Conservation (phyloP, 1,284 basidiomycete species). For the Rhizoctonia solani region DNA sequence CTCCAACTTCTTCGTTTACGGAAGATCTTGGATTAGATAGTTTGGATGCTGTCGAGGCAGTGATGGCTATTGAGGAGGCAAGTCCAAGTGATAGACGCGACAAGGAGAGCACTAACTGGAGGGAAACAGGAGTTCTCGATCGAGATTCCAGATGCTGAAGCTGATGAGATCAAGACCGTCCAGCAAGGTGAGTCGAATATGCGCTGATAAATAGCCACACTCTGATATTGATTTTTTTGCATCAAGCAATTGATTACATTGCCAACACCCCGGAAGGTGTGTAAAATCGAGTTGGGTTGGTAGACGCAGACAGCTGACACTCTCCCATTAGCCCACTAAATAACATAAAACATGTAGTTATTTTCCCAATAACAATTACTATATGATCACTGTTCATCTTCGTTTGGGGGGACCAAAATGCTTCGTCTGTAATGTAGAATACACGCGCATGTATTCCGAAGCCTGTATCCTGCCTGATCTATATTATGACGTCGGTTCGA, state of each 20-base stretch:
- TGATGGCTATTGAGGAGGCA: constrained; percentile 99
- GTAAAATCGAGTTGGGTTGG: constrained; percentile 37
- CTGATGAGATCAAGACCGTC: constrained; percentile 96
- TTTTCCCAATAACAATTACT: constrained; percentile 23
- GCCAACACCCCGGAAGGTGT: constrained; percentile 89
- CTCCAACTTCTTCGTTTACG: constrained; percentile 74
- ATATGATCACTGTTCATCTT: not conserved
- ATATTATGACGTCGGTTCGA: too few relatives aligned
- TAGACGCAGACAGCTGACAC: too few relatives aligned
- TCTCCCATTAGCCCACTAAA: constrained; percentile 21
- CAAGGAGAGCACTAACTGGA: constrained; percentile 24
- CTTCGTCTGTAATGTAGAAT: not conserved
- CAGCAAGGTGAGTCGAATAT: constrained; percentile 71
- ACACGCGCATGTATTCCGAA: not conserved
- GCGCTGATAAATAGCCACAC: constrained; percentile 15
- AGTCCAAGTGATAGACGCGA: constrained; percentile 36
- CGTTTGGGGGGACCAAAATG: not conserved
- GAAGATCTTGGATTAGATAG: constrained; percentile 94
- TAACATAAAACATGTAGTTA: constrained; percentile 24
- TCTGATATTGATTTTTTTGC: constrained; percentile 37
- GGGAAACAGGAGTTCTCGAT: constrained; percentile 76
- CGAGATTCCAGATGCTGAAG: constrained; percentile 97
- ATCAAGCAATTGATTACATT: constrained; percentile 93
- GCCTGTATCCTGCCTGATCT: not conserved
- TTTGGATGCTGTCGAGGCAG: constrained; percentile 96